Evolutionary conservation across 441 rosid genomes (phyloP).

Genomic region (Gossypium aridum): DNA sequence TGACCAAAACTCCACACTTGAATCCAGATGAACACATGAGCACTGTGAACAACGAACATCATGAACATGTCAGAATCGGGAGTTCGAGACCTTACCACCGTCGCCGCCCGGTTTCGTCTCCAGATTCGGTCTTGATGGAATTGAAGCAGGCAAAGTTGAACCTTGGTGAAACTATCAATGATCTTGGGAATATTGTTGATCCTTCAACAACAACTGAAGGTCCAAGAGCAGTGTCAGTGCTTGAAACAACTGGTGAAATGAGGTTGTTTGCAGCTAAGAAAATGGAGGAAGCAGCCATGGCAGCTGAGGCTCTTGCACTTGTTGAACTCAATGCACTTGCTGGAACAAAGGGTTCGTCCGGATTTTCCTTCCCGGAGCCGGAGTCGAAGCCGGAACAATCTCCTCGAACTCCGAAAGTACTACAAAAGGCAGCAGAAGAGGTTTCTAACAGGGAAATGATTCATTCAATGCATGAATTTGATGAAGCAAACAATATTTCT

Average conservation of each 20-base stretch:
- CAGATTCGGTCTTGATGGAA: constrained; percentile 70
- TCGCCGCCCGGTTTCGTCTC: constrained; percentile 45
- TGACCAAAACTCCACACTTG: constrained; percentile 33
- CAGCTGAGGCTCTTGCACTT: constrained; percentile 84
- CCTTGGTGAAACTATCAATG: constrained; percentile 72
- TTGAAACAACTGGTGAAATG: constrained; percentile 63
- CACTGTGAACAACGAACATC: constrained; percentile 39
- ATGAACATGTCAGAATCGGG: constrained; percentile 18
- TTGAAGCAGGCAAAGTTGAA: constrained; percentile 74
- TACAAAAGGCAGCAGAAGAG: constrained; percentile 16
- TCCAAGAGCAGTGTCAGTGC: constrained; percentile 8
- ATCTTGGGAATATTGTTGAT: constrained; percentile 42
- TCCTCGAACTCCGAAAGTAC: constrained; percentile 32
- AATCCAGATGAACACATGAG: constrained; percentile 33
- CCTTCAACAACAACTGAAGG: too few relatives aligned
- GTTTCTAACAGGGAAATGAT: constrained; percentile 19
- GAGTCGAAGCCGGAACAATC: constrained; percentile 64
- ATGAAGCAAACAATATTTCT: constrained; percentile 26
- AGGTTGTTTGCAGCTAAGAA: constrained; percentile 79
- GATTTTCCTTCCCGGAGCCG: constrained; percentile 54
- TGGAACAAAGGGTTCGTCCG: constrained; percentile 57
- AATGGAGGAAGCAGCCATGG: constrained; percentile 96
- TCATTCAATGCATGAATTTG: constrained; percentile 23
- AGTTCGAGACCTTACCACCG: constrained; percentile 24
- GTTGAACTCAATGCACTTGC: constrained; percentile 20